Evolutionary conservation across 2,329 filamentous ascomycete genomes (phyloP).

Genomic region (Eutypa lata): DNA sequence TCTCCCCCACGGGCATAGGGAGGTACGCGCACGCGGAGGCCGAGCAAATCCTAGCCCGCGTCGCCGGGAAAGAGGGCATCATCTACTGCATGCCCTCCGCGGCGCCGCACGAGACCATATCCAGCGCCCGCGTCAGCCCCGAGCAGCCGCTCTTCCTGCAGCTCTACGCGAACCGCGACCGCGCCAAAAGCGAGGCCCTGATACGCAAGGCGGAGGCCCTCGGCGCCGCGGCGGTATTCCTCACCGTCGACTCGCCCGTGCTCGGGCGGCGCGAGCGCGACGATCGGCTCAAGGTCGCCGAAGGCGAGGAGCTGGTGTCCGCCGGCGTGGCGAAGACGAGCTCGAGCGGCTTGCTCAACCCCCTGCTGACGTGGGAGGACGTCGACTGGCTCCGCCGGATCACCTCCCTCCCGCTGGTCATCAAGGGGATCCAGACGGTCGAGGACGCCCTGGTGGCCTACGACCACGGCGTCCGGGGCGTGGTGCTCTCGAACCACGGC

Average conservation of each 20-base stretch:
- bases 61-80: conserved; percentile 43
- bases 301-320: background rate
- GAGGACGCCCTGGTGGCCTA: conserved; percentile 7
- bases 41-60: conserved; percentile 48
- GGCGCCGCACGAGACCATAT: conserved; percentile 5
- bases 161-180: conserved; percentile 52
- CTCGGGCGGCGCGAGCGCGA: conserved; percentile 35
- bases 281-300: conserved; percentile 1
- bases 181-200: conserved; percentile 43
- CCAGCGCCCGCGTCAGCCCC: conserved; percentile 1
- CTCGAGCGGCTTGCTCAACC: conserved; percentile 6
- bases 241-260: conserved; percentile 55
- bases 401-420: conserved; percentile 5
- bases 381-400: conserved; percentile 6
- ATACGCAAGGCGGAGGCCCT: conserved; percentile 35
- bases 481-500: conserved; percentile 10
- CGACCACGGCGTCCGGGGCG: conserved; percentile 5
- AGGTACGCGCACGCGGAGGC: conserved; percentile 49
- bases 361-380: conserved; percentile 8
- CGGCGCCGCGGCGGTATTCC: conserved; percentile 49
- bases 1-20: conserved; percentile 48
- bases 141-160: conserved; percentile 49
- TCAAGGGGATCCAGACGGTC: conserved; percentile 10
- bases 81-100: conserved; percentile 45
- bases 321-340: conserved; percentile 5